Conservation (phyloP, 306 rosid genomes). For the Cotoneaster glaucophyllus region DNA sequence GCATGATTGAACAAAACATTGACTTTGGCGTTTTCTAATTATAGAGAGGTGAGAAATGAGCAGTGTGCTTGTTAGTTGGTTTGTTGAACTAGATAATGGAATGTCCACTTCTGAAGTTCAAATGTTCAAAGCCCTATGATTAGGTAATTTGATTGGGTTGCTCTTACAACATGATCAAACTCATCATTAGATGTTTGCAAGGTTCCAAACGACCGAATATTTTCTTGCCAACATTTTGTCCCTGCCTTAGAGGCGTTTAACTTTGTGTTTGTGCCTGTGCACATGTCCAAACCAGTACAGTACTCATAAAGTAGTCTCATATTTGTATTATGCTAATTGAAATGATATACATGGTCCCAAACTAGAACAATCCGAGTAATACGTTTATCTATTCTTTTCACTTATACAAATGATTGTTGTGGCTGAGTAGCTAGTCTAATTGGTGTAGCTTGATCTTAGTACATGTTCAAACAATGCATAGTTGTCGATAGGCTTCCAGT, state of each 20-base stretch:
- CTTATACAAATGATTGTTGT: background rate
- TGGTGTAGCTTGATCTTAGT: background rate
- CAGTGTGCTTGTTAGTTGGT: background rate
- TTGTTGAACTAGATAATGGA: background rate
- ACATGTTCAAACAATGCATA: background rate
- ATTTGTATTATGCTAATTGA: background rate
- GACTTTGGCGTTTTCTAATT: background rate
- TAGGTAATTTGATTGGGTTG: background rate
- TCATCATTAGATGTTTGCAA: background rate
- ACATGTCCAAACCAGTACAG: background rate
- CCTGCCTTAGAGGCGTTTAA: background rate
- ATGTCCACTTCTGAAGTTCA: background rate
- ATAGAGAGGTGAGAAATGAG: background rate
- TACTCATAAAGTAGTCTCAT: background rate
- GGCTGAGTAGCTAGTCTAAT: background rate
- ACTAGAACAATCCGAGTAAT: background rate
- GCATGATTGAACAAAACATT: constrained; percentile 4
- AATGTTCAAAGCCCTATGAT: background rate
- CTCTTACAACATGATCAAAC: background rate
- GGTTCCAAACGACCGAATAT: background rate
- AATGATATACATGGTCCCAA: background rate
- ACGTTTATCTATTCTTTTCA: background rate
- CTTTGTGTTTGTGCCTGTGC: background rate
- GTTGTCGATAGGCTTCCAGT: background rate
- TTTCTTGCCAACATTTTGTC: background rate